Conservation (phyloP, 202 grass and related monocot species). For the Brachypodium distachyon region DNA sequence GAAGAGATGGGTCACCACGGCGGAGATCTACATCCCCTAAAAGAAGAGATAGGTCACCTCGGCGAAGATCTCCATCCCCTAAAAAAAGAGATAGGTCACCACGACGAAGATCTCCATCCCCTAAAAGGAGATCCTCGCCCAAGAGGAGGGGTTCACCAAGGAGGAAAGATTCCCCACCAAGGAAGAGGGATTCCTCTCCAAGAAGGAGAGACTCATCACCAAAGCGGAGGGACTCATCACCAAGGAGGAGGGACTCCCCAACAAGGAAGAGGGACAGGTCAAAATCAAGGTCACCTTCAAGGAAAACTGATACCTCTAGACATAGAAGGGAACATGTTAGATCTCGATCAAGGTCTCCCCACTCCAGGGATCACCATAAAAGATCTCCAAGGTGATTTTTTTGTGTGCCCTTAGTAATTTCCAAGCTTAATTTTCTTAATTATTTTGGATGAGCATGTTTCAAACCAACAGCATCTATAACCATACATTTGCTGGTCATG, state of each 20-base stretch:
- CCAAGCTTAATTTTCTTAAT: neutral
- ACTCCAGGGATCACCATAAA: slow-evolving; percentile 41
- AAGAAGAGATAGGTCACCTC: slow-evolving; percentile 19
- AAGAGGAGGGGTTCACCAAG: slow-evolving; percentile 21
- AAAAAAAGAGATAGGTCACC: slow-evolving; percentile 24
- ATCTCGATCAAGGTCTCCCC: slow-evolving; percentile 67
- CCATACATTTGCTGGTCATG: neutral
- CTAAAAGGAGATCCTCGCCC: neutral
- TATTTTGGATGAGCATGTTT: slow-evolving; percentile 18
- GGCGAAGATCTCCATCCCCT: slow-evolving; percentile 20
- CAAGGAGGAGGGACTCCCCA: slow-evolving; percentile 35
- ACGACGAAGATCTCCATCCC: slow-evolving; percentile 26
- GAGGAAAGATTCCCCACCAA: slow-evolving; percentile 22
- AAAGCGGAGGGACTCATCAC: slow-evolving; percentile 23
- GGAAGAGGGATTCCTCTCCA: slow-evolving; percentile 25
- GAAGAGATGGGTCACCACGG: slow-evolving; percentile 27
- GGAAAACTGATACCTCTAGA: slow-evolving; percentile 46
- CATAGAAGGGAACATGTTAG: slow-evolving; percentile 52
- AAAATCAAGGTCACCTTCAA: slow-evolving; percentile 57
- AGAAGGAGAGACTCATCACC: slow-evolving; percentile 28
- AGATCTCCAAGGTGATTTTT: slow-evolving; percentile 61
- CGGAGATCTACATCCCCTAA: neutral
- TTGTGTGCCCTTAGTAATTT: neutral
- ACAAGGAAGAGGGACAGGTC: slow-evolving; percentile 46
- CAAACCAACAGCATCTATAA: neutral